Evolutionary conservation across 2,329 filamentous ascomycete species (phyloP), one percentile per base, ranked within the genome.

Genomic region (Dothiorella sarmentorum): DNA sequence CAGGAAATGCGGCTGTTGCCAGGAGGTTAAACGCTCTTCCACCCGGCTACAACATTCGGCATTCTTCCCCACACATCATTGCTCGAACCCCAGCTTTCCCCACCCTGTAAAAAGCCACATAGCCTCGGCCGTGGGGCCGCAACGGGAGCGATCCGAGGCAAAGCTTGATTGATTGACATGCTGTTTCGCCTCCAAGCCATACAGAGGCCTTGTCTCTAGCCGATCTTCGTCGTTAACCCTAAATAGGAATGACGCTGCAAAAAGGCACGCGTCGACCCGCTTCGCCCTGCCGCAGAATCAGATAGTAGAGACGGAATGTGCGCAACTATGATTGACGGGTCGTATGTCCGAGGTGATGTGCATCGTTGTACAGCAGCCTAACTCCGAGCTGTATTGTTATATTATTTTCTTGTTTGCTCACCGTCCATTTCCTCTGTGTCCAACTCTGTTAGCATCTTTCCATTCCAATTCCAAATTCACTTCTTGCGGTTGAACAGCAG

Each of bases 141-240:
- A 57, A 38, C n/a, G 55, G 55, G 26, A 29, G 31, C 20, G 55
- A 57, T 49, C 29, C n/a, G 55, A 42, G 42, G 55, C 31, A 45
- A 57, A 47, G 55, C 47, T 52, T 52, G 33, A 22, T 40, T 11
- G 18, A 18, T 31, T 35, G 31, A 35, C 45, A 51, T 35, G 45
- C 45, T 37, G 45, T 45, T 15, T 44, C 43, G 43, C 20, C 29
- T 18, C 7, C 53, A 45, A 47, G 55, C 55, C 55, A 57, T 31
- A 27, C 42, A 57, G 27, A n/a, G 29, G 18, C 22, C 38, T 44
- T 44, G 53, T 56, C 27, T 37, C 22, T 45, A 44, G 45, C 31
- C 45, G 29, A 5, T 24, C 18, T 10, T 31, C n/a, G 29, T 56
- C 53, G 27, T 44, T 40, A 27, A 44, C 38, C 26, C 18, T 27